Conservation (phyloP, 108 stramenopile genomes). For the Nitzschia palea region DNA sequence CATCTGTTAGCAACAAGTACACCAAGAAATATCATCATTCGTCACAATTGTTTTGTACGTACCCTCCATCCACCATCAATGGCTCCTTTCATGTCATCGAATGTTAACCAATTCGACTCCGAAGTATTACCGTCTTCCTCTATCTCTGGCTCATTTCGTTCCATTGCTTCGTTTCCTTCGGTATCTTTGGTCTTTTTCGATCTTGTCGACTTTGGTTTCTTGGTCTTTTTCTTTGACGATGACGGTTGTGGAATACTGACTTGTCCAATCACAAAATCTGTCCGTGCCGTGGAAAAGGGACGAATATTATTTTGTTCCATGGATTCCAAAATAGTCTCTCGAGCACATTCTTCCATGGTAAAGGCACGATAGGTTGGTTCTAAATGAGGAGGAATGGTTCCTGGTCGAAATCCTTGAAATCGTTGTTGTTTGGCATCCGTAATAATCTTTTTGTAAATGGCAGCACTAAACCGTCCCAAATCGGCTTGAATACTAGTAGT, state of each 20-base stretch:
- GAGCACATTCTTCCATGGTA: slow-evolving; percentile 84
- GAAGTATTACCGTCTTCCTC: background rate
- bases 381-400: slow-evolving; percentile 83
- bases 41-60: slow-evolving; percentile 14
- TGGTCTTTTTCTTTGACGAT: slow-evolving; percentile 41
- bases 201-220: slow-evolving; percentile 46
- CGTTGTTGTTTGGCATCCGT: slow-evolving; percentile 66
- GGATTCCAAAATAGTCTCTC: slow-evolving; percentile 79
- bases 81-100: slow-evolving; percentile 72
- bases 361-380: slow-evolving; percentile 70
- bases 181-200: slow-evolving; percentile 3
- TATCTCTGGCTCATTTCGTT: slow-evolving; percentile 10
- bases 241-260: slow-evolving; percentile 59
- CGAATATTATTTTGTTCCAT: slow-evolving; percentile 85
- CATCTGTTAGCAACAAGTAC: too few relatives aligned
- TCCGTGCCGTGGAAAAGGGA: slow-evolving; percentile 65
- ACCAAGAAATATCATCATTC: too few relatives aligned
- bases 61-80: slow-evolving; percentile 80
- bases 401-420: slow-evolving; percentile 84
- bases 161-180: slow-evolving; percentile 20
- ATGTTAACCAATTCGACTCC: slow-evolving; percentile 51
- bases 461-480: slow-evolving; percentile 71
- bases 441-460: slow-evolving; percentile 73
- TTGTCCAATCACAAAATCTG: slow-evolving; percentile 49
- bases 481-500: slow-evolving; percentile 64